Evolutionary conservation across 306 rosid species (phyloP).

Genomic region (Lotus japonicus): DNA sequence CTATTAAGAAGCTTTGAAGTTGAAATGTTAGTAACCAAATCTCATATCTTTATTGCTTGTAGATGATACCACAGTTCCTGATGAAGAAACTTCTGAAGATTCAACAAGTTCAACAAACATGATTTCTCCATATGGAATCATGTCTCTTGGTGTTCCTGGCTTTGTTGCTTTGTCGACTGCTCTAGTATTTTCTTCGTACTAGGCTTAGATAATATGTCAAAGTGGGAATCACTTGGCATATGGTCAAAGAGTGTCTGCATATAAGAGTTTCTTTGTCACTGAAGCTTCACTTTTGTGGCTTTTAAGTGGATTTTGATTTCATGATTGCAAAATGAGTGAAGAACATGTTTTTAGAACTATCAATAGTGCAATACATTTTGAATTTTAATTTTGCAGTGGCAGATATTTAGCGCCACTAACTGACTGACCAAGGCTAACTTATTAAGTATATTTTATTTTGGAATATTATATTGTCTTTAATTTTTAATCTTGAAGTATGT

Average conservation of each 20-base stretch:
- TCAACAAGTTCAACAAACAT: constrained; percentile 7
- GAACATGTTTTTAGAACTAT: neutral
- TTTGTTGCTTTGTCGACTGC: constrained; percentile 21
- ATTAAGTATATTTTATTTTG: neutral
- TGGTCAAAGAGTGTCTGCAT: neutral
- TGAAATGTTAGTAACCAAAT: too few species aligned
- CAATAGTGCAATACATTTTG: constrained; percentile 1
- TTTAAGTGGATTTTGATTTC: neutral
- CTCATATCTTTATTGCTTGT: too few species aligned
- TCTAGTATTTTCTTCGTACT: constrained; percentile 14
- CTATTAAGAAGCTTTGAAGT: too few species aligned
- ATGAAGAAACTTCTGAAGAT: neutral
- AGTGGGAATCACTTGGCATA: neutral
- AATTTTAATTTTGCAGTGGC: neutral
- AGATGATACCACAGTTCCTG: neutral
- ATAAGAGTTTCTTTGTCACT: neutral
- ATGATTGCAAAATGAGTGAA: neutral
- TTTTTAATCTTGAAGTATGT: neutral
- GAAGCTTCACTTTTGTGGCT: neutral
- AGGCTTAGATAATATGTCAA: neutral
- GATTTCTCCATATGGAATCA: constrained; percentile 19
- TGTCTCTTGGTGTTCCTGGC: constrained; percentile 5
- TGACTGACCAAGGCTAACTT: neutral
- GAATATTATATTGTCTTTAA: neutral
- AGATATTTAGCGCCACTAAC: neutral